phyloP scores from a whole-genome alignment of 805 yeast genomes.

The Priceomyces melissophilus region DNA sequence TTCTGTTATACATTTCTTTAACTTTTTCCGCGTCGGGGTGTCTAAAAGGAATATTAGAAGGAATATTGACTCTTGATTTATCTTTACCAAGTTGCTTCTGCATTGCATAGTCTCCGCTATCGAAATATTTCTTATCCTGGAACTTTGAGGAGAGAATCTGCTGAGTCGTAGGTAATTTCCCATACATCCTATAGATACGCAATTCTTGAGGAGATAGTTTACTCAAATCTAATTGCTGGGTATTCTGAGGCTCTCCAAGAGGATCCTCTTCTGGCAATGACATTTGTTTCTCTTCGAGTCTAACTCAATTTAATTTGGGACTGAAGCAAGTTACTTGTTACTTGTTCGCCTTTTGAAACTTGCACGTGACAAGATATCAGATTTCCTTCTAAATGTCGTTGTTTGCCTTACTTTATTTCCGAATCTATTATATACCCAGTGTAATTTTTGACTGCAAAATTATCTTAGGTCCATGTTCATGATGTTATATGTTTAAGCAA shows the following conservation, averaged over 20 bases:
- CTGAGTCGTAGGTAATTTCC: slow-evolving; percentile 77
- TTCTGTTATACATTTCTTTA: slow-evolving; percentile 54
- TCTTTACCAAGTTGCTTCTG: slow-evolving; percentile 44
- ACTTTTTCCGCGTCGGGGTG: slow-evolving; percentile 59
- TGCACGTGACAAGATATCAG: too few relatives aligned
- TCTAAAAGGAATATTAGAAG: slow-evolving; percentile 37
- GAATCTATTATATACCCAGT: too few relatives aligned
- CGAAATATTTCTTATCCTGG: slow-evolving; percentile 88
- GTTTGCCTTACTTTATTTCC: too few relatives aligned
- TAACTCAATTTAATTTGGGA: too few relatives aligned
- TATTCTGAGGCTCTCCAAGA: slow-evolving; percentile 44
- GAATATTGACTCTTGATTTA: slow-evolving; percentile 21
- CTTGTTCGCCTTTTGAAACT: too few relatives aligned
- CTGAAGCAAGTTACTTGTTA: too few relatives aligned
- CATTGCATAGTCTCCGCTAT: slow-evolving; percentile 92
- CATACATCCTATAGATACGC: slow-evolving; percentile 74
- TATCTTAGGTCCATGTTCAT: too few relatives aligned
- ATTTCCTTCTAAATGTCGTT: too few relatives aligned
- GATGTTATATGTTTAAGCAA: too few relatives aligned
- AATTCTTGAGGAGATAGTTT: slow-evolving; percentile 75
- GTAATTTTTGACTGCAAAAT: too few relatives aligned
- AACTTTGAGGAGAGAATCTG: slow-evolving; percentile 72
- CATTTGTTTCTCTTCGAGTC: slow-evolving; percentile 14
- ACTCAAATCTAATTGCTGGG: slow-evolving; percentile 49
- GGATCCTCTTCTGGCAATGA: slow-evolving; percentile 47